Evolutionary conservation across 2,329 filamentous ascomycete genomes (phyloP).

Genomic region (Helicocarpus griseus): DNA sequence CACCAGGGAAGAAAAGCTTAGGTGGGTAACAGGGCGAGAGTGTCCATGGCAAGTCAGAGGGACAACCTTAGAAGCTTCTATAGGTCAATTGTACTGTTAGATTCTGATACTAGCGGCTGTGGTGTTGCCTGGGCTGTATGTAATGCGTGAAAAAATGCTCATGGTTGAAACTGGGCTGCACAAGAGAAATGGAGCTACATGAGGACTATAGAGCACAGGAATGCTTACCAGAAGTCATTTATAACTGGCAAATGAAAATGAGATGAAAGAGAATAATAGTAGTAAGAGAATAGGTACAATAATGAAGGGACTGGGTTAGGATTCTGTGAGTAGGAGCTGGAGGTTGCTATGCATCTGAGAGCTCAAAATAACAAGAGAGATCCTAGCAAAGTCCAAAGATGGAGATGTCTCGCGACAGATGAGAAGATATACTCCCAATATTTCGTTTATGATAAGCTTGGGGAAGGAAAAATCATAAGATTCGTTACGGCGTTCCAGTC

Average conservation of each 20-base stretch:
- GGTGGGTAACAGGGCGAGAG: slow-evolving; percentile 81
- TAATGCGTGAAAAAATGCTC: neutral
- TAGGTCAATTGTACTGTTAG: slow-evolving; percentile 3
- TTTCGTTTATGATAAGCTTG: slow-evolving; percentile 5
- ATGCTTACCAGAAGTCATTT: slow-evolving; percentile 6
- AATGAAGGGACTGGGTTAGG: neutral
- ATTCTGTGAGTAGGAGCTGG: neutral
- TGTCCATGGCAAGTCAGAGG: slow-evolving; percentile 92
- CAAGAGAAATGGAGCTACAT: neutral
- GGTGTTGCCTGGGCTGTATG: neutral
- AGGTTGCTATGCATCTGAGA: neutral
- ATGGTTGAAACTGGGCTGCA: neutral
- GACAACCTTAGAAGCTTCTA: slow-evolving; percentile 37
- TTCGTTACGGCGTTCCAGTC: slow-evolving; percentile 27
- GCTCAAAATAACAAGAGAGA: neutral
- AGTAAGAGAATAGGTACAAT: neutral
- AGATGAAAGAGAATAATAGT: neutral
- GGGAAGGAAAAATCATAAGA: slow-evolving; percentile 17
- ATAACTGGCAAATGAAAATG: neutral
- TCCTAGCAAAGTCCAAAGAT: neutral
- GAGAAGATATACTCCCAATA: slow-evolving; percentile 3
- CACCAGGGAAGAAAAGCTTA: slow-evolving; percentile 76
- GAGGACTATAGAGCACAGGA: neutral
- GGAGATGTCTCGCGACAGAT: slow-evolving; percentile 4
- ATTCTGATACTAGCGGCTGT: neutral